These are phyloP conservation scores for Amanita muscaria DNA, from an alignment of 768 basidiomycete species.

Conservation along the genomic window DNA sequence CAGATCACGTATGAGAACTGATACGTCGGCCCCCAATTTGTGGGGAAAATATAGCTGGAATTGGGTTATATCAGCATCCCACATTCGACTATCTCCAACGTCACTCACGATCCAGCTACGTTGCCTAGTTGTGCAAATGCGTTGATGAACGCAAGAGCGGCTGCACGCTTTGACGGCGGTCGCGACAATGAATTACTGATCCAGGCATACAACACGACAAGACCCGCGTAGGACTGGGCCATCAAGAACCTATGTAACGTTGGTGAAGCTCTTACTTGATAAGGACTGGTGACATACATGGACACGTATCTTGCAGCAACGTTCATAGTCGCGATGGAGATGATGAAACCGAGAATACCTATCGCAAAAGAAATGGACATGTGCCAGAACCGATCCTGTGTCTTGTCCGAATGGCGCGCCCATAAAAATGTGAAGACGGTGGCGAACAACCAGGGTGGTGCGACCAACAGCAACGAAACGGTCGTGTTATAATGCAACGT, in stretches of 20 bases:
- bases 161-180: conserved; percentile 75
- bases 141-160: conserved; percentile 74
- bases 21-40: conserved; percentile 60
- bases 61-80: conserved; percentile 7
- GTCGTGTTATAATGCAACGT: conserved; percentile 65
- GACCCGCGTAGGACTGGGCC: conserved; percentile 70
- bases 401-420: conserved; percentile 66
- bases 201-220: conserved; percentile 51
- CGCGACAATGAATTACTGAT: conserved; percentile 51
- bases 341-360: conserved; percentile 66
- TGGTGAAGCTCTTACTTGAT: no score
- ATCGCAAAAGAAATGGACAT: conserved; percentile 44
- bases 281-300: no score
- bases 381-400: conserved; percentile 70
- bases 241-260: no score
- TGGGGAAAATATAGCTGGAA: conserved; percentile 64
- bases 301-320: conserved; percentile 61
- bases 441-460: conserved; percentile 72
- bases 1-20: conserved; percentile 64
- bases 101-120: conserved; percentile 66
- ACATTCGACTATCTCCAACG: conserved; percentile 1
- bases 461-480: conserved; percentile 65
- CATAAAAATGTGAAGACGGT: conserved; percentile 49
- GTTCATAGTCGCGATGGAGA: conserved; percentile 66
- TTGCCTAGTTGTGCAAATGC: conserved; percentile 80